phyloP scores from a whole-genome alignment of 2,329 filamentous ascomycete genomes.

The Fusarium longipes region DNA sequence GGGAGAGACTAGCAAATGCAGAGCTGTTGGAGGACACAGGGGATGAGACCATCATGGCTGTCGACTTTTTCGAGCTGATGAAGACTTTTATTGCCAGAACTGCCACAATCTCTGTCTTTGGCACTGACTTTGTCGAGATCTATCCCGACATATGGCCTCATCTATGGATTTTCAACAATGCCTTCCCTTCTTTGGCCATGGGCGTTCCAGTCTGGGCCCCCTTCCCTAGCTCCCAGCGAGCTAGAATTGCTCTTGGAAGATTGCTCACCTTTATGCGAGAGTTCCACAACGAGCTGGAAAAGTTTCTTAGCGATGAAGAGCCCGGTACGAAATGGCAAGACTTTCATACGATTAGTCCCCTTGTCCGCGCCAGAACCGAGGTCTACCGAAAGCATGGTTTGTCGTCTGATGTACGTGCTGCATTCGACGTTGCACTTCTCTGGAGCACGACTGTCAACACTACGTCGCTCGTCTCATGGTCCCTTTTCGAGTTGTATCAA shows the following conservation, averaged over 20 bases:
- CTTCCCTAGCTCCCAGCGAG: conserved; percentile 49
- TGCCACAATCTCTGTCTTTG: conserved; percentile 52
- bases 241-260: conserved; percentile 46
- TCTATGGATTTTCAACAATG: conserved; percentile 54
- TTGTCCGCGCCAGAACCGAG: conserved; percentile 49
- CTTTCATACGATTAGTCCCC: conserved; percentile 51
- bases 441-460: conserved; percentile 56
- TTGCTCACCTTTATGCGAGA: conserved; percentile 48
- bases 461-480: conserved; percentile 54
- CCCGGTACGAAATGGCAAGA: conserved; percentile 52
- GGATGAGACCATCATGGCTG: conserved; percentile 47
- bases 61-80: conserved; percentile 50
- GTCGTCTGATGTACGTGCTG: conserved; percentile 49
- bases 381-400: conserved; percentile 48
- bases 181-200: conserved; percentile 49
- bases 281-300: conserved; percentile 53
- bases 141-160: conserved; percentile 53
- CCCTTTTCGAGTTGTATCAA: conserved; percentile 55
- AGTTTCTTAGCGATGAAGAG: conserved; percentile 48
- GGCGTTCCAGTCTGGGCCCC: conserved; percentile 51
- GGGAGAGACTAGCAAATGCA: conserved; percentile 52
- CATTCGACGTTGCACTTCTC: conserved; percentile 51
- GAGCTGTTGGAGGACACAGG: conserved; percentile 45
- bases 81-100: conserved; percentile 53
- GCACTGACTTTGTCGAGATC: conserved; percentile 56